Conservation (phyloP, 2,329 filamentous ascomycete species). For the Orbilia quercus region DNA sequence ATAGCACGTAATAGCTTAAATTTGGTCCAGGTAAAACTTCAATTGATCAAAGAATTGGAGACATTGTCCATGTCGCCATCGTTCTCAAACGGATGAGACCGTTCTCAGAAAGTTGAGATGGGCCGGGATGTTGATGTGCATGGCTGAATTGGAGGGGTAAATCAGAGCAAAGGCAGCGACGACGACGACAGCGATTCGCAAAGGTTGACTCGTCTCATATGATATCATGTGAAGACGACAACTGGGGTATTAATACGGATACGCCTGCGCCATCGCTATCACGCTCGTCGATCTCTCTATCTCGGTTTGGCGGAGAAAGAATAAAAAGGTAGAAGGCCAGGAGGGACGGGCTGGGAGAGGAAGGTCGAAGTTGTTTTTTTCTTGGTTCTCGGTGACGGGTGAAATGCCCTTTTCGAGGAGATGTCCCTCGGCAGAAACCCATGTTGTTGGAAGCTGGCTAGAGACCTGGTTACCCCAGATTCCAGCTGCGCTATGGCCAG, state of each 20-base stretch:
- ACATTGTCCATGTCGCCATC: too few relatives aligned
- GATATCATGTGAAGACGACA: constrained; percentile 43
- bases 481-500: neutral
- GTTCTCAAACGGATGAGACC: neutral
- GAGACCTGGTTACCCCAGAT: constrained; percentile 46
- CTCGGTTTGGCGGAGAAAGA: too few relatives aligned
- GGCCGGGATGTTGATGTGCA: neutral
- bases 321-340: too few relatives aligned
- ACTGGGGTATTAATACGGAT: constrained; percentile 22
- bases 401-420: constrained; percentile 39
- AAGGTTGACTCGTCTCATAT: constrained; percentile 13
- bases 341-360: constrained; percentile 44
- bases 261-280: neutral
- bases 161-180: neutral
- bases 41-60: too few relatives aligned
- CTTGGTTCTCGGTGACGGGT: constrained; percentile 16
- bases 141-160: neutral
- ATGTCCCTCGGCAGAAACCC: constrained; percentile 50
- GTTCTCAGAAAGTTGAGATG: constrained; percentile 26
- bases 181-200: too few relatives aligned
- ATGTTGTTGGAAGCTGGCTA: constrained; percentile 5
- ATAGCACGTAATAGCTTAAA: neutral
- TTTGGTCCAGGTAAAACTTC: too few relatives aligned
- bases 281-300: constrained; percentile 8
- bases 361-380: constrained; percentile 22